A percentile compares a stretch with the other conserved stretches of the same genome.
Evolutionary conservation across 495 filamentous ascomycete genomes (phyloP).

Genomic region (Platismatia glauca): DNA sequence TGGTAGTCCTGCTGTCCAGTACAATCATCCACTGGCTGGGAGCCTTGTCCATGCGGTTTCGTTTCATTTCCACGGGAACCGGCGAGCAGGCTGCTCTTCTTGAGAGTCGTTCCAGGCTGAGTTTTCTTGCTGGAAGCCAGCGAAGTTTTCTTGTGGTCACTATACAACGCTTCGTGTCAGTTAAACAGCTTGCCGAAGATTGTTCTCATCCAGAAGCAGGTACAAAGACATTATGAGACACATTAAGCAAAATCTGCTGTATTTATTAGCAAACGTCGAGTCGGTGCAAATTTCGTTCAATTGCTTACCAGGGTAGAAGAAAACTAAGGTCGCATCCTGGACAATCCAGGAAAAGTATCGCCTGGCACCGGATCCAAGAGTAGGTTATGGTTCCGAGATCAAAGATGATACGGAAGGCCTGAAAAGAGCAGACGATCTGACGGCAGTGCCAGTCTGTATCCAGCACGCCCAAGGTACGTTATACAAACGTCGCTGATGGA

Average conservation of each 20-base stretch:
- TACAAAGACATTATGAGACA: background rate
- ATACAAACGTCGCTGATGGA: conserved; percentile 1
- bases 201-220: conserved; percentile 3
- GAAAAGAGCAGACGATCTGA: background rate
- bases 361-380: background rate
- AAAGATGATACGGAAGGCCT: background rate
- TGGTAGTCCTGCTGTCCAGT: conserved; percentile 12
- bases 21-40: conserved; percentile 9
- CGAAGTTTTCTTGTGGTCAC: conserved; percentile 4
- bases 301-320: conserved; percentile 5
- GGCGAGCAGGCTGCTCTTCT: conserved; percentile 17
- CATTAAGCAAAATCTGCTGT: background rate
- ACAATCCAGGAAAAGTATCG: background rate
- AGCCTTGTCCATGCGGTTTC: conserved; percentile 7
- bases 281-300: background rate
- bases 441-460: background rate
- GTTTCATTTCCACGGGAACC: conserved; percentile 6
- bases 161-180: conserved; percentile 11
- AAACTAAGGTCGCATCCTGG: background rate
- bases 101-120: conserved; percentile 7
- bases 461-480: background rate
- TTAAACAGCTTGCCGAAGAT: background rate
- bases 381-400: background rate
- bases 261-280: background rate
- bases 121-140: conserved; percentile 14